Percentiles rank a stretch among this genome's conserved stretches.
Conservation (phyloP, 2,329 filamentous ascomycete species). For the Sclerotinia minor region DNA sequence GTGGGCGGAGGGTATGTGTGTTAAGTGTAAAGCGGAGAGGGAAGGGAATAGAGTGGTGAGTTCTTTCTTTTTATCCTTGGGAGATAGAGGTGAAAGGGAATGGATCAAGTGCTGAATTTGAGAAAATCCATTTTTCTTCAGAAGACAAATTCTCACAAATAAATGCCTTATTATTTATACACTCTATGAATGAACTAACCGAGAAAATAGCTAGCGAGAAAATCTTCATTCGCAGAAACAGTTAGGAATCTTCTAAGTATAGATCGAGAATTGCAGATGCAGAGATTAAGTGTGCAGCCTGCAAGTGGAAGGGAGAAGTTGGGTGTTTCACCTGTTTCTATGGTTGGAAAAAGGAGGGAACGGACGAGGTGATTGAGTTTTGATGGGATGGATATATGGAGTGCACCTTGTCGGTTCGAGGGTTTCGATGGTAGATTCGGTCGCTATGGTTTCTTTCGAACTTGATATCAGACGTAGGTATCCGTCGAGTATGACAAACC, state of each 20-base stretch:
- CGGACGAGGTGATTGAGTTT: neutral
- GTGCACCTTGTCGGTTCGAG: too few species aligned
- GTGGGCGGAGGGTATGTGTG: neutral
- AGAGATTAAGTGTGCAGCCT: neutral
- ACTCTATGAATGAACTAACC: neutral
- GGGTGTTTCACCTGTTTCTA: neutral
- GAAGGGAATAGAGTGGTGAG: neutral
- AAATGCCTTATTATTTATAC: neutral
- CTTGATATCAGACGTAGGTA: neutral
- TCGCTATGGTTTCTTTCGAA: neutral
- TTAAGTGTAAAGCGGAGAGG: neutral
- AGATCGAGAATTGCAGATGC: neutral
- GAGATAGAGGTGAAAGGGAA: neutral
- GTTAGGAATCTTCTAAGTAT: constrained; percentile 9
- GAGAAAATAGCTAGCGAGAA: neutral
- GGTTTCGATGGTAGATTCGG: neutral
- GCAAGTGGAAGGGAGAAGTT: neutral
- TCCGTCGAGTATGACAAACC: neutral
- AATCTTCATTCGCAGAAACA: neutral
- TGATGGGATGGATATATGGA: neutral
- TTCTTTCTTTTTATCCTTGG: neutral
- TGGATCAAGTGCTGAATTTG: neutral
- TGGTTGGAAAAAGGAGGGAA: neutral
- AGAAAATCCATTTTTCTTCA: neutral
- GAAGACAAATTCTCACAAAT: neutral